These are phyloP conservation scores for Fusarium sp. DNA, from an alignment of 2,329 filamentous ascomycete genomes.

Conservation along the genomic window DNA sequence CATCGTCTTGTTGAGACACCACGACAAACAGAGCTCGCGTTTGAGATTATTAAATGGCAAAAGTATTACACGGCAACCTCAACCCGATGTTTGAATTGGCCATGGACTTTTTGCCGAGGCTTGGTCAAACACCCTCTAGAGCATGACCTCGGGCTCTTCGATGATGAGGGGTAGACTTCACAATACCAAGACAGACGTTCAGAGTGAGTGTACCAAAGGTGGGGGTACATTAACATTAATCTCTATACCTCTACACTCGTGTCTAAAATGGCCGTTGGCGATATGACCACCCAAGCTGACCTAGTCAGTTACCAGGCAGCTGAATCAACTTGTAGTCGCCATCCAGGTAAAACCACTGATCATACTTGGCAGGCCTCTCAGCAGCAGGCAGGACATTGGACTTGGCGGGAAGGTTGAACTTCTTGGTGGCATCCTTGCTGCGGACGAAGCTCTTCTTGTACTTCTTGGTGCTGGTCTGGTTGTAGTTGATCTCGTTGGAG, in stretches of 20 bases:
- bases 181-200: neutral
- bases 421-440: constrained; percentile 46
- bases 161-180: neutral
- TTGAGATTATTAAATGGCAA: neutral
- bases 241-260: neutral
- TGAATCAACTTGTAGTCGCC: constrained; percentile 47
- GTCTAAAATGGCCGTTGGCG: neutral
- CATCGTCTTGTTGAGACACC: neutral
- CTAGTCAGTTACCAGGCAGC: constrained; percentile 27
- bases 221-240: neutral
- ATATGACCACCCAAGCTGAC: no score
- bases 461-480: constrained; percentile 52
- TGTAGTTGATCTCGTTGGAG: constrained; percentile 53
- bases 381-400: constrained; percentile 46
- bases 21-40: neutral
- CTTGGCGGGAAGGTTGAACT: constrained; percentile 48
- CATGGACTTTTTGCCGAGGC: neutral
- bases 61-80: neutral
- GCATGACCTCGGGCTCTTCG: neutral
- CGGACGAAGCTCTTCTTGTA: constrained; percentile 49
- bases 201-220: neutral
- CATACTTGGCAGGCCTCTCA: constrained; percentile 47
- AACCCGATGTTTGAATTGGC: neutral
- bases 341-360: constrained; percentile 54
- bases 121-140: neutral